Conservation (phyloP, 805 yeast genomes). For the Saturnispora gosingensis region DNA sequence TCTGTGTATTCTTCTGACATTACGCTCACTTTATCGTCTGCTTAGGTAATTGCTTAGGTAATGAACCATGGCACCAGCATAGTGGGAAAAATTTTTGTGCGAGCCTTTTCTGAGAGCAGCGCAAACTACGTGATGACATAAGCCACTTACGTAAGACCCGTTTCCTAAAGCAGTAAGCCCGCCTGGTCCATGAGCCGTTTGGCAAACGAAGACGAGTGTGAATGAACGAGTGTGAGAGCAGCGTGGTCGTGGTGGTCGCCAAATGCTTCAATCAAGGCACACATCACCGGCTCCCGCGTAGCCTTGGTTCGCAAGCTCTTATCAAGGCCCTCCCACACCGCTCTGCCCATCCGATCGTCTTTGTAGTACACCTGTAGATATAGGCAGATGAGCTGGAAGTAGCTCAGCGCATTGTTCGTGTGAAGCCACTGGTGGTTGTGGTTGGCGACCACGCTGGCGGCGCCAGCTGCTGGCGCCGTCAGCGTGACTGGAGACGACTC, state of each 20-base stretch:
- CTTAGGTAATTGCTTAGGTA: slow-evolving; percentile 5
- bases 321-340: background rate
- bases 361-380: background rate
- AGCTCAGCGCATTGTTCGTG: background rate
- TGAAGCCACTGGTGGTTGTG: background rate
- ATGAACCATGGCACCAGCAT: background rate
- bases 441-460: background rate
- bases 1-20: slow-evolving; percentile 2
- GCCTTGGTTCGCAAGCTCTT: background rate
- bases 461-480: background rate
- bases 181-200: background rate
- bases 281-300: background rate
- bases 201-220: background rate
- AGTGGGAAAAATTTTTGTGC: background rate
- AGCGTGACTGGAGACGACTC: background rate
- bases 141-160: background rate
- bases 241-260: background rate
- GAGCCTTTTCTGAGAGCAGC: background rate
- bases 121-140: background rate
- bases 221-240: background rate
- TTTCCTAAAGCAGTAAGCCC: background rate
- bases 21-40: background rate
- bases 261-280: background rate
- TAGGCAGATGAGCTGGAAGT: background rate
- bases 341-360: background rate